These are phyloP conservation scores for Wallacemonas sp. DNA, from an alignment of 208 protist genomes.

Conservation along the genomic window DNA sequence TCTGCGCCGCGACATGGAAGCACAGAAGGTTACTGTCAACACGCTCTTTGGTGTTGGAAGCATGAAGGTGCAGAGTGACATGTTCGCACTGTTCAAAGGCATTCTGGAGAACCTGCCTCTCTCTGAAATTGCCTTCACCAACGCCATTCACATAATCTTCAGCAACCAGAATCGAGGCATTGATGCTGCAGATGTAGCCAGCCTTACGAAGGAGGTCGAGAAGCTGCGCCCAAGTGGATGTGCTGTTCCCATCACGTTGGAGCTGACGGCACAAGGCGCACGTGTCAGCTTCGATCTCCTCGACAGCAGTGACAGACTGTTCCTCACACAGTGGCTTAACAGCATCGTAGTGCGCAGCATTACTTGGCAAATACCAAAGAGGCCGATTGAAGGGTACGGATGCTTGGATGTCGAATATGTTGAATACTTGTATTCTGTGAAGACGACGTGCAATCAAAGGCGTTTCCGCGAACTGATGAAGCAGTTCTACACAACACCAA, in stretches of 20 bases:
- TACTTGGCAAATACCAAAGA: constrained; percentile 62
- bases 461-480: constrained; percentile 58
- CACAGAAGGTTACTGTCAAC: constrained; percentile 58
- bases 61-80: constrained; percentile 81
- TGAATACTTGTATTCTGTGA: constrained; percentile 78
- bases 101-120: constrained; percentile 54
- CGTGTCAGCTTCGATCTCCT: constrained; percentile 45
- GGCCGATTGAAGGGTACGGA: constrained; percentile 40
- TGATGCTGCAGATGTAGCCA: constrained; percentile 45
- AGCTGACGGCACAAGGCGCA: constrained; percentile 36
- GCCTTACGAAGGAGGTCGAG: constrained; percentile 55
- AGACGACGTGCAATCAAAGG: constrained; percentile 49
- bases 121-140: constrained; percentile 69
- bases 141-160: constrained; percentile 72
- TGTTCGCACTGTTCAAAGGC: constrained; percentile 83
- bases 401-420: constrained; percentile 72
- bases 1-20: constrained; percentile 66
- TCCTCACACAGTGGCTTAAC: constrained; percentile 73
- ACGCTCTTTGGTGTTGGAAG: constrained; percentile 74
- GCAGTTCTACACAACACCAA: constrained; percentile 49
- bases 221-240: constrained; percentile 64
- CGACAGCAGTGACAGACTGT: constrained; percentile 41
- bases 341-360: constrained; percentile 71
- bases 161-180: constrained; percentile 66
- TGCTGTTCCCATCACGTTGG: constrained; percentile 29